These are phyloP conservation scores for Penstemon davidsonii DNA, from an alignment of 257 asterid species.

Conservation along the genomic window DNA sequence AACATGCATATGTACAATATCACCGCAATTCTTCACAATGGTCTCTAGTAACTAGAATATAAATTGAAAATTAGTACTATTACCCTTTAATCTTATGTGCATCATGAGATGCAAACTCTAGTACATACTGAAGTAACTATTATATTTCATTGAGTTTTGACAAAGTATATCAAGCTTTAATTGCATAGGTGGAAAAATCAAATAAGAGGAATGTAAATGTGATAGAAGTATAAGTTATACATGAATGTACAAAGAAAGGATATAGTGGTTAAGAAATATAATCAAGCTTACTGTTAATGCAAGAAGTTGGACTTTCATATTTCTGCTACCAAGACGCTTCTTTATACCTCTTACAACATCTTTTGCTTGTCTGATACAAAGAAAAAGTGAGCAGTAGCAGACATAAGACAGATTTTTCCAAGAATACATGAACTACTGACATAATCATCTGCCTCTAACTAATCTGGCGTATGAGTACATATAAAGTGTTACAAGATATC, in stretches of 20 bases:
- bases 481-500: too few species aligned
- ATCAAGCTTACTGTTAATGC: conserved; percentile 78
- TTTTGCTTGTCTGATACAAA: conserved; percentile 83
- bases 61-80: conserved; percentile 19
- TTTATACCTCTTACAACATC: conserved; percentile 88
- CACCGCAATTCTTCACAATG: conserved; percentile 78
- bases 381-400: conserved; percentile 24
- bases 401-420: not conserved
- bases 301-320: conserved; percentile 96
- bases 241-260: not conserved
- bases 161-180: not conserved
- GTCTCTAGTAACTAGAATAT: conserved; percentile 70
- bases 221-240: not conserved
- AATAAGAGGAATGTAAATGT: not conserved
- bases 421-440: too few species aligned
- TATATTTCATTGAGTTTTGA: not conserved
- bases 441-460: too few species aligned
- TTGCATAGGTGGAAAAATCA: not conserved
- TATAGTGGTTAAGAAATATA: not conserved
- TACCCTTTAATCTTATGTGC: not conserved
- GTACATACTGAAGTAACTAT: not conserved
- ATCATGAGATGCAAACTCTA: conserved; percentile 8
- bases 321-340: conserved; percentile 87
- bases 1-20: conserved; percentile 76
- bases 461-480: too few species aligned